Base-by-base conservation (phyloP, 163 green algal genomes). In the Prototheca wickerhamii region DNA sequence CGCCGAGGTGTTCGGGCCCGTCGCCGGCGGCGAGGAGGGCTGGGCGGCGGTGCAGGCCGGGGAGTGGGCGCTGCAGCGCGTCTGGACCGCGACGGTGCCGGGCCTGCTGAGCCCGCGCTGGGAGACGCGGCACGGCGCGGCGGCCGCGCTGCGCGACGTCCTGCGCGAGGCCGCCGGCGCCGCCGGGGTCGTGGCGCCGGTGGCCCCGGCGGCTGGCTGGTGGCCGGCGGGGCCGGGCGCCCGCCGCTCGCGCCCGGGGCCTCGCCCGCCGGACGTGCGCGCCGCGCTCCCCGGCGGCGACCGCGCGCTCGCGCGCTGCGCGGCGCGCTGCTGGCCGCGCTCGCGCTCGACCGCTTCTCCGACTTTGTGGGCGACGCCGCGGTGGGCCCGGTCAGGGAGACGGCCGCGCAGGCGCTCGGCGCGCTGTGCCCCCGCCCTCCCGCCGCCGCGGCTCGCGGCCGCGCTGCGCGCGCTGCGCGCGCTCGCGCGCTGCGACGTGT, bases 351-450 rank as follows among this genome's bases (percentile, higher is more conserved):
- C 80, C 74, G 90, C 20, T 97, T 97, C 74, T 86, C 81, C 1
- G 92, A 98, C 81, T 98, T 87, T 65, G 82, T 91, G 2, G 95
- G 87, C 26, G 91, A 97, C 68, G 78, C 91, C 78, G 85, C 87
- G 28, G 87, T 94, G 28, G 89, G 87, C 1, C 91, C 93, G 2
- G 89, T 98, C 34, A 77, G 92, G n/a, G 93, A 99, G 81, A 97
- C 93, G 10, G 84, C 86, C 5, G 92, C 89, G 21, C 93, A 99
- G 76, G 91, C 89, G 20, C 75, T 99, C 42, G 93, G 86, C 28
- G 76, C 81, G 17, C 76, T 82, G 1, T 42, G 82, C 50, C 67
- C n/a, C 72, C 33, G 58, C 78, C 2, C 58, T 95, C 46, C 56
- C 77, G 0, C 4, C 44, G 3, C 0, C 18, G 2, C 52, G 65